Evolutionary conservation across 768 basidiomycete genomes (phyloP).

Genomic region (Agaricus sinodeliciosus): DNA sequence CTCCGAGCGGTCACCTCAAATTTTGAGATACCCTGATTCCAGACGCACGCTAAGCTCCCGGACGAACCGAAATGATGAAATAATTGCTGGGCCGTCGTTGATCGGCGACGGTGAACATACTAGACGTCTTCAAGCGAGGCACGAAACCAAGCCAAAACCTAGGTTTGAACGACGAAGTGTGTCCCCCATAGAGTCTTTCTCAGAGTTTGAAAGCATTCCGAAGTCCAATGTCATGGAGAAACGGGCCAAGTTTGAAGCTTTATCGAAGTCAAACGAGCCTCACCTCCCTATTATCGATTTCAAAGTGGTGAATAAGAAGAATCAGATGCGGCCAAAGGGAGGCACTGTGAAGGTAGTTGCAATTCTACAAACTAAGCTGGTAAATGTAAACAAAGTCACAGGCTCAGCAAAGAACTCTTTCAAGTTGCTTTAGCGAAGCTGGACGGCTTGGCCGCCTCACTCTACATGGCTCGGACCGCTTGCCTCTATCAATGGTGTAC

Average conservation of each 20-base stretch:
- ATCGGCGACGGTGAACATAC: conserved; percentile 8
- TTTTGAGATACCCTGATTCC: neutral
- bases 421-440: neutral
- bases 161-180: neutral
- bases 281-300: neutral
- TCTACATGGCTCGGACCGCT: neutral
- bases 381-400: neutral
- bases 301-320: neutral
- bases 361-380: neutral
- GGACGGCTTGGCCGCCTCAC: no score
- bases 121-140: neutral
- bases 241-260: neutral
- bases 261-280: neutral
- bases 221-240: neutral
- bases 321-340: conserved; percentile 3
- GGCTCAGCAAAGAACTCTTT: neutral
- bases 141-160: neutral
- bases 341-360: neutral
- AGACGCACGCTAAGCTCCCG: neutral
- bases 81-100: neutral
- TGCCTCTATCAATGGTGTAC: conserved; percentile 1
- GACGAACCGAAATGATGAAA: neutral
- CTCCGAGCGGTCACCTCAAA: neutral
- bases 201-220: conserved; percentile 1
- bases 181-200: conserved; percentile 1